Evolutionary conservation across 306 rosid species (phyloP).

Genomic region (Quercus parvula): DNA sequence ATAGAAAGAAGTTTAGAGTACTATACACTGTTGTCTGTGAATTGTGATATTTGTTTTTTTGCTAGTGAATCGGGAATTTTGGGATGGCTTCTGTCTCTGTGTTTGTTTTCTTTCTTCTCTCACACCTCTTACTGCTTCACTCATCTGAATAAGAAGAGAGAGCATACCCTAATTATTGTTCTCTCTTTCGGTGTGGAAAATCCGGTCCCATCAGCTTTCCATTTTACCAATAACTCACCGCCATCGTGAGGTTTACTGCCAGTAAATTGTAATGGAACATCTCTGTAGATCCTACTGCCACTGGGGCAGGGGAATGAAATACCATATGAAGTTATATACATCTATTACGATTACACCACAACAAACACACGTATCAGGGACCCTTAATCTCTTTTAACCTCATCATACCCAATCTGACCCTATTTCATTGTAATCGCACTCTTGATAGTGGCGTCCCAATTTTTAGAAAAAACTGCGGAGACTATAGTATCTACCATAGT

Average conservation of each 20-base stretch:
- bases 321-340: neutral
- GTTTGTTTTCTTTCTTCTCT: conserved; percentile 10
- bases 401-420: rapidly evolving
- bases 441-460: neutral
- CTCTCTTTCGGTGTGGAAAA: conserved; percentile 25
- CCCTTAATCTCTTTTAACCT: neutral
- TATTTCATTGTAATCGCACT: conserved; percentile 17
- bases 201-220: conserved; percentile 25
- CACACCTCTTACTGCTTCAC: neutral
- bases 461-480: neutral
- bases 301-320: conserved; percentile 5
- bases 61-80: neutral
- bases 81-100: conserved; percentile 7
- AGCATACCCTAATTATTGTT: neutral
- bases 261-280: conserved; percentile 15
- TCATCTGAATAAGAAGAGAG: neutral
- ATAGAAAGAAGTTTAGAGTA: too few species aligned
- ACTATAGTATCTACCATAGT: neutral
- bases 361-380: too few species aligned
- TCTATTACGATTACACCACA: neutral
- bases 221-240: conserved; percentile 4
- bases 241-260: conserved; percentile 24
- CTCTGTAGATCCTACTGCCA: conserved; percentile 5
- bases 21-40: too few species aligned
- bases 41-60: neutral